These are phyloP conservation scores for Physcomitrium patens DNA, from an alignment of 225 moss, liverwort and hornwort species.

Conservation along the genomic window DNA sequence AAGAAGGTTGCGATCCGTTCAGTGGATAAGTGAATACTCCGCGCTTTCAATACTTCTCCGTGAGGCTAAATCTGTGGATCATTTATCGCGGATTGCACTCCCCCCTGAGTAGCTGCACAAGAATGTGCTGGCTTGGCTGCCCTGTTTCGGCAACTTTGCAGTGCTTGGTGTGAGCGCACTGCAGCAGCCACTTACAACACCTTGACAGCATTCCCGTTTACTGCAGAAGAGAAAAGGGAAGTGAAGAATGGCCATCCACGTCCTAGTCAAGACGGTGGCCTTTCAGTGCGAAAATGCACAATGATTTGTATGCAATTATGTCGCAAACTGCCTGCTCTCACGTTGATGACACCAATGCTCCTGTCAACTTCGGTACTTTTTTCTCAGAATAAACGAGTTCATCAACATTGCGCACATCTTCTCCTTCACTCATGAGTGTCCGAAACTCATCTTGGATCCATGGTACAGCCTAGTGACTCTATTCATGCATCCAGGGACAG, in stretches of 20 bases:
- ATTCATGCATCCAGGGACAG: neutral
- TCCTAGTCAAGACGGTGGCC: neutral
- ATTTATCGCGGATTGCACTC: neutral
- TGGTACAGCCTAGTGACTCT: slow-evolving; percentile 3
- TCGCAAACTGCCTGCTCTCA: slow-evolving; percentile 16
- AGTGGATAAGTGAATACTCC: neutral
- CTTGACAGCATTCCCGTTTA: too few relatives aligned
- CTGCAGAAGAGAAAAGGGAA: too few relatives aligned
- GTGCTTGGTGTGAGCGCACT: too few relatives aligned
- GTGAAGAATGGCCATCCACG: too few relatives aligned
- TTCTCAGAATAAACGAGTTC: neutral
- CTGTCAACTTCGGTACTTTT: slow-evolving; percentile 7
- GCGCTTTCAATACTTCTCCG: neutral
- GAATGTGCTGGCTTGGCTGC: too few relatives aligned
- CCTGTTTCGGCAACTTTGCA: too few relatives aligned
- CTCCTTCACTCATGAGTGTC: slow-evolving; percentile 13
- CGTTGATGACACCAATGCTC: neutral
- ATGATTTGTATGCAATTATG: slow-evolving; percentile 7
- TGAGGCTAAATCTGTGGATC: neutral
- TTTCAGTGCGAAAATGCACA: slow-evolving; percentile 8
- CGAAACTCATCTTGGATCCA: slow-evolving; percentile 5
- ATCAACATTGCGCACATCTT: slow-evolving; percentile 4
- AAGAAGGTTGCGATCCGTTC: slow-evolving; percentile 19
- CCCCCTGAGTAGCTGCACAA: too few relatives aligned
- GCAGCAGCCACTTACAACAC: too few relatives aligned